Percentiles rank a stretch among this genome's conserved stretches.
Evolutionary conservation across 1,139 yeast species (phyloP).

Genomic region (Nematodospora anomalae): DNA sequence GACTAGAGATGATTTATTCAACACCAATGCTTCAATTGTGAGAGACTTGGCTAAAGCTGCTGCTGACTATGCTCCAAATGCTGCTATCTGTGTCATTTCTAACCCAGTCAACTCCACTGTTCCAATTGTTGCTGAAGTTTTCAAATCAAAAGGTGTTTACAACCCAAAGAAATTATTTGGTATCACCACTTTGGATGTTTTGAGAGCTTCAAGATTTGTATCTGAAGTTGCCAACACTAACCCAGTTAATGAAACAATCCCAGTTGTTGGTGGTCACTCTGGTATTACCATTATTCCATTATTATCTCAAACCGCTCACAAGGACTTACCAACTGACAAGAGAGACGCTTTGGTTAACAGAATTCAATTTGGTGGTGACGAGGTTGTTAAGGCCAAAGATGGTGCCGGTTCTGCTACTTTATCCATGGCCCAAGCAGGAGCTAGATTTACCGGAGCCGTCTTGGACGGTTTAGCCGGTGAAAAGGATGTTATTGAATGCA

Average conservation of each 20-base stretch:
- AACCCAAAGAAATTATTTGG: constrained; percentile 85
- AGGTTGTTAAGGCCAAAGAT: constrained; percentile 92
- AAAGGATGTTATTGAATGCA: constrained; percentile 48
- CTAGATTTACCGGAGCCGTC: constrained; percentile 66
- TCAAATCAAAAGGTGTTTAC: constrained; percentile 71
- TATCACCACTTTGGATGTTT: constrained; percentile 87
- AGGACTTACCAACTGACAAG: constrained; percentile 48
- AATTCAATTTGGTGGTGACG: constrained; percentile 97
- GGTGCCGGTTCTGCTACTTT: constrained; percentile 95
- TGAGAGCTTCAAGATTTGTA: constrained; percentile 84
- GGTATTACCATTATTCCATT: constrained; percentile 94
- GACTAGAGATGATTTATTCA: constrained; percentile 95
- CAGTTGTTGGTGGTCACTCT: constrained; percentile 96
- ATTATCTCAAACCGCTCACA: constrained; percentile 63
- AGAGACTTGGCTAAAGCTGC: constrained; percentile 79
- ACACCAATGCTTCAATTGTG: constrained; percentile 89
- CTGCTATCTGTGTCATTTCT: constrained; percentile 76
- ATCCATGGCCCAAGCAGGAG: constrained; percentile 97
- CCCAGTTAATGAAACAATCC: constrained; percentile 63
- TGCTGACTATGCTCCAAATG: constrained; percentile 71
- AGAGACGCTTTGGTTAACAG: constrained; percentile 76
- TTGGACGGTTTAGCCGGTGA: constrained; percentile 57
- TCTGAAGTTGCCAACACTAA: constrained; percentile 55
- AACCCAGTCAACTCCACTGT: constrained; percentile 97
- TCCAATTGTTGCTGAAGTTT: constrained; percentile 86